Evolutionary conservation across 2,329 filamentous ascomycete genomes (phyloP), one percentile per base, ranked within the genome.

Genomic region (Fusarium sublunatum): DNA sequence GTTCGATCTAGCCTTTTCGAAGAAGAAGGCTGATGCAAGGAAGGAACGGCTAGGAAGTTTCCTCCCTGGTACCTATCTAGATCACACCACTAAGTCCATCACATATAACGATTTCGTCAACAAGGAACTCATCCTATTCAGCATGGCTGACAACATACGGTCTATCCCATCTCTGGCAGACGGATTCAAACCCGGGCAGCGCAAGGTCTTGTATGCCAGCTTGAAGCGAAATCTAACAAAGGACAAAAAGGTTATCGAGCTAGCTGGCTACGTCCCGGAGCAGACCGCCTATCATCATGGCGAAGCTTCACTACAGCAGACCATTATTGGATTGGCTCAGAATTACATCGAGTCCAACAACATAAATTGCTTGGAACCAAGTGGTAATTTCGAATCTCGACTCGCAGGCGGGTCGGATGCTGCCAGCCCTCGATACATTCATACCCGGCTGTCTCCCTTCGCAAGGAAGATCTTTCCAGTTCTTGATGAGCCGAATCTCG

Each of bases 331-430:
- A 61, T 83, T 99, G 60, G 96, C 95, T 0, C 96, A 99, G 77
- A 93, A 88, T 65, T 99, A 96, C 73, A 92, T 98, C 29, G 95
- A 96, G 9, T 97, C 94, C 10, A 99, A 99, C 82, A 99, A 99
- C 75, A 85, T 99, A 80, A 99, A 99, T 77, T 90, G 88, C 71
- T 82, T 99, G 24, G 95, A 98, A 73, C 95, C 96, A 12, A 97
- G 93, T 79, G 96, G 95, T 77, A 97, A 96, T 78, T 99, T 99
- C 75, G 95, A 96, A 86, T 96, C 91, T 78, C 92, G 95, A 82
- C 88, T 98, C 63, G 88, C 93, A 67, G 95, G 95, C 80, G 96
- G 96, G 67, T 87, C 86, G 45, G 95, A 99, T 83, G 90, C 92
- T 75, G 95, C 95, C 71, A 97, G 93, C 79, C 90, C 96, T 83